Evolutionary conservation across 495 filamentous ascomycete genomes (phyloP), one percentile per base, ranked within the genome.

Genomic region (Echria macrotheca): DNA sequence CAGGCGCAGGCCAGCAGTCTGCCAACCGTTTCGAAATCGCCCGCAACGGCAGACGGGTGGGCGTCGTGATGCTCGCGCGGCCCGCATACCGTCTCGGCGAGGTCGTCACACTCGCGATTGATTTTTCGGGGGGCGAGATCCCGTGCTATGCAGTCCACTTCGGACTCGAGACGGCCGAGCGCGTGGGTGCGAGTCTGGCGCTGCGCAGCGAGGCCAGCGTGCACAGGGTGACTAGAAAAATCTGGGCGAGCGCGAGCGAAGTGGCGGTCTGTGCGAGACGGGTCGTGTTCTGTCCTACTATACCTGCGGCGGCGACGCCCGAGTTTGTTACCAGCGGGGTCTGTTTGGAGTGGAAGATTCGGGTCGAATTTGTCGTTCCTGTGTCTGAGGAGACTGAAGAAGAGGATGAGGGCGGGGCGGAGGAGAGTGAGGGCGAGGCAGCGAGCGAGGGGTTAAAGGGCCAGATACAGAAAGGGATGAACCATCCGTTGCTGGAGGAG

Each of bases 21-120:
- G 75, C 84, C 21, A 96, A 91, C 64, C 81, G 88, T 24, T 98
- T 97, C 67, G 89, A 95, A 59, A 97, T 98, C 58, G 86, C 91
- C 4, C 86, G 94, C 6, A 87, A 88, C 60, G 88, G 90, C 24
- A 74, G 78, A 41, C 84, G 85, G 19, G 89, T 98, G 24, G 93
- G 86, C 6, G 86, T 89, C 3, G 78, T 97, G 37, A 89, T 87
- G 55, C 79, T 98, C 22, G 84, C 89, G 17, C 82, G 94, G n/a
- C 87, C 94, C 0, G 83, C 91, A 0, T 95, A 95, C 69, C 80
- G 90, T 33, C 76, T 97, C 8, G 93, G 93, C 24, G 93, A 98
- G 63, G 82, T 83, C 0, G 79, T 98, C 19, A 84, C 81, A 21
- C 82, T 85, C 26, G 85, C 82, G 4, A 75, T 98, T 32, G 89